phyloP scores from a whole-genome alignment of 352 stramenopile species.

The Phytopythium sindhum region DNA sequence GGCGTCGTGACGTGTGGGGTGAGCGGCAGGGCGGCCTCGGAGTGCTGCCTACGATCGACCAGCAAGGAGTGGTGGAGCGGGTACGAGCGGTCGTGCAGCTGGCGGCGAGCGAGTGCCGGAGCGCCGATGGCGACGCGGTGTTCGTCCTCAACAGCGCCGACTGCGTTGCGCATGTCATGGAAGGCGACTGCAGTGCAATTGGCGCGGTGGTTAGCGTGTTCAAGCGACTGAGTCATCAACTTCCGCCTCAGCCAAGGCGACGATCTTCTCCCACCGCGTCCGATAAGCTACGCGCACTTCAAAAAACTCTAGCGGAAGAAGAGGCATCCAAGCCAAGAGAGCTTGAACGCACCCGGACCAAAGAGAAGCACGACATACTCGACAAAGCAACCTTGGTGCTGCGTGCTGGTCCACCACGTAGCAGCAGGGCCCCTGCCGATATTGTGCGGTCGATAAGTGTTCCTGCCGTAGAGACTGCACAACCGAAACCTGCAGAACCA shows the following conservation, averaged over 20 bases:
- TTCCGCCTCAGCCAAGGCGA: not conserved
- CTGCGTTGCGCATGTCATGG: conserved; percentile 33
- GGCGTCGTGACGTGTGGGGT: not conserved
- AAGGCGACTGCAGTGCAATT: conserved; percentile 34
- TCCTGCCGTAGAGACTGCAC: not conserved
- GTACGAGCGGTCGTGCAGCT: conserved; percentile 37
- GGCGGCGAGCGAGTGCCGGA: conserved; percentile 33
- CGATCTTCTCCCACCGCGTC: not conserved
- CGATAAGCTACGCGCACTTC: not conserved
- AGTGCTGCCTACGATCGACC: not conserved
- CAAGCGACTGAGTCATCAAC: conserved; percentile 21
- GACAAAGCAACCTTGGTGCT: not conserved
- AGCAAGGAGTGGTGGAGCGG: not conserved
- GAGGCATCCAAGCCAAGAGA: not conserved
- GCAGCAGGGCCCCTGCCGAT: not conserved
- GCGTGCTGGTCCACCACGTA: not conserved
- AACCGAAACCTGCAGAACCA: not conserved
- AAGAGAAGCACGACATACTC: not conserved
- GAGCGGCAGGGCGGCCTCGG: not conserved
- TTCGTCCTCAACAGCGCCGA: conserved; percentile 44
- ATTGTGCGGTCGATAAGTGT: not conserved
- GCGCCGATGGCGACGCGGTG: conserved; percentile 38
- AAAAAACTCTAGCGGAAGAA: not conserved
- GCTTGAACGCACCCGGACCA: not conserved
- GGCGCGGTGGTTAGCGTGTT: conserved; percentile 45